Evolutionary conservation across 352 stramenopile genomes (phyloP).

Genomic region (Lagenidium giganteum): DNA sequence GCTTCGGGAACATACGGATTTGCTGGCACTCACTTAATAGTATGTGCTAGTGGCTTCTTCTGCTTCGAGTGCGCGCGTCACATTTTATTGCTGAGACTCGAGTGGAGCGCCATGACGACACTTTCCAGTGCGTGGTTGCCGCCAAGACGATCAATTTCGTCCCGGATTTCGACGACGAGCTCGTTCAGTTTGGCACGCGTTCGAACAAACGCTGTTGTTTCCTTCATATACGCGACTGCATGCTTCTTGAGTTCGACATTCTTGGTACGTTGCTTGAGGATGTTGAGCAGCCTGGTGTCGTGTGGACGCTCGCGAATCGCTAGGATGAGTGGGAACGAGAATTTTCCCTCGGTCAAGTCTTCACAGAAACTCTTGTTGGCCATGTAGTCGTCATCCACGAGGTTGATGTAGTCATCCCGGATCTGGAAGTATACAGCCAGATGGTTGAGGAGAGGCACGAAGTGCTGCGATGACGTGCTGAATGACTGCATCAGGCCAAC

Average conservation of each 20-base stretch:
- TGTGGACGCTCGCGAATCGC: constrained; percentile 46
- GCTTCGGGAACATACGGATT: too few species aligned
- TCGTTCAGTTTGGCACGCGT: constrained; percentile 39
- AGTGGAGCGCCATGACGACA: constrained; percentile 36
- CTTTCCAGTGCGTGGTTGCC: constrained; percentile 33
- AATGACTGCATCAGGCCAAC: constrained; percentile 91
- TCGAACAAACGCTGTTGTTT: constrained; percentile 39
- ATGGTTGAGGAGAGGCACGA: constrained; percentile 87
- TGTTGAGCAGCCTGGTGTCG: constrained; percentile 88
- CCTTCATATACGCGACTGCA: constrained; percentile 70
- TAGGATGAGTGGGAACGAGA: constrained; percentile 85
- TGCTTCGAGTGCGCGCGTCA: too few species aligned
- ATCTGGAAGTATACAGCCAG: constrained; percentile 97
- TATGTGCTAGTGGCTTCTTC: too few species aligned
- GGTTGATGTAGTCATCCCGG: constrained; percentile 94
- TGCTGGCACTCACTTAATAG: too few species aligned
- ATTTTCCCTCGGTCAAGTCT: constrained; percentile 96
- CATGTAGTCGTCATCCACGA: constrained; percentile 93
- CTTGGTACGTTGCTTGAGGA: constrained; percentile 93
- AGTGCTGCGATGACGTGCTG: constrained; percentile 57
- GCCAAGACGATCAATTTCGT: constrained; percentile 32
- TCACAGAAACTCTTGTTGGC: constrained; percentile 96
- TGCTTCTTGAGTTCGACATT: constrained; percentile 93
- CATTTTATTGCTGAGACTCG: constrained; percentile 32
- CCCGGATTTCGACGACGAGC: constrained; percentile 28